Evolutionary conservation across 257 asterid species (phyloP).

Genomic region (Catharanthus roseus): DNA sequence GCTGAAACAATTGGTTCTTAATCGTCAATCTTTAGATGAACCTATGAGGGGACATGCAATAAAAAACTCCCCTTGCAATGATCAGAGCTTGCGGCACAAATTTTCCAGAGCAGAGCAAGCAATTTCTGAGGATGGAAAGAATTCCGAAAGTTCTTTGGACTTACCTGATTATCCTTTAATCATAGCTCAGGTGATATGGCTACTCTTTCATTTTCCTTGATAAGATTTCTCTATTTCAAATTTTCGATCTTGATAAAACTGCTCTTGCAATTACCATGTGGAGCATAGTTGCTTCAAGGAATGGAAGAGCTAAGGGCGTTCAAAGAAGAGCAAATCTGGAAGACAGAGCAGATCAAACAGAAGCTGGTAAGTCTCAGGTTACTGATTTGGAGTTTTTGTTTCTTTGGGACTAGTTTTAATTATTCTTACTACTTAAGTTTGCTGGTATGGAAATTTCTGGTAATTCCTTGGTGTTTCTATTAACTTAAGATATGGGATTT

Average conservation of each 20-base stretch:
- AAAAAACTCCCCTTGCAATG: slow-evolving; percentile 31
- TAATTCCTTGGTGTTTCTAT: neutral
- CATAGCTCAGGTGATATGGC: slow-evolving; percentile 48
- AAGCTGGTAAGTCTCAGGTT: slow-evolving; percentile 50
- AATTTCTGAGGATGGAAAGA: slow-evolving; percentile 23
- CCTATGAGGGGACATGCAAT: slow-evolving; percentile 18
- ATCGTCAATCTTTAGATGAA: slow-evolving; percentile 20
- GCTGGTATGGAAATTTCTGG: neutral
- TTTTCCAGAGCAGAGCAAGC: slow-evolving; percentile 27
- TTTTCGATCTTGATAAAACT: neutral
- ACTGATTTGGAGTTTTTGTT: slow-evolving; percentile 4
- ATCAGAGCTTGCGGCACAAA: slow-evolving; percentile 27
- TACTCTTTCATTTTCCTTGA: slow-evolving; percentile 6
- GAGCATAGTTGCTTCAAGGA: slow-evolving; percentile 46
- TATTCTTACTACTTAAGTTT: neutral
- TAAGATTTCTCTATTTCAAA: neutral
- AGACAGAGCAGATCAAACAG: slow-evolving; percentile 38
- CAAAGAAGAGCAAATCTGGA: slow-evolving; percentile 42
- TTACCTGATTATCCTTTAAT: slow-evolving; percentile 33
- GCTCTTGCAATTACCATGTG: neutral
- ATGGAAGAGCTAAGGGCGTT: slow-evolving; percentile 46
- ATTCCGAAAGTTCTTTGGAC: slow-evolving; percentile 28
- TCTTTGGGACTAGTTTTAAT: neutral
- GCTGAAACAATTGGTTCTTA: slow-evolving; percentile 45
- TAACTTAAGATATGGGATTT: neutral